Percentiles rank a stretch among this genome's conserved stretches.
phyloP scores from a whole-genome alignment of 257 asterid genomes.

The Cynanchum wilfordii region DNA sequence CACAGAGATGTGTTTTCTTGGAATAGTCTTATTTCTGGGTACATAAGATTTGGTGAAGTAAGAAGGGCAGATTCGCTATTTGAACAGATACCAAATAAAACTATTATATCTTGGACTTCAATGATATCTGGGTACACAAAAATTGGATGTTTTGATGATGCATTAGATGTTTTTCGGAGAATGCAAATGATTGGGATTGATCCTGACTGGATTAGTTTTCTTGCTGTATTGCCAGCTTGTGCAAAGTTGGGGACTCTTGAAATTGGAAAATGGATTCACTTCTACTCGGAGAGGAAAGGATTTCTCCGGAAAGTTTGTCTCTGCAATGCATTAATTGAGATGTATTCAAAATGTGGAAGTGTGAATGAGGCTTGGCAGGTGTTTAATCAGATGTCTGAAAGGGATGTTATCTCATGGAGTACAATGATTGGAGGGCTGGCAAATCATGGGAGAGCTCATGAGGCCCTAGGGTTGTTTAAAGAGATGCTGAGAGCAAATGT shows the following conservation, averaged over 20 bases:
- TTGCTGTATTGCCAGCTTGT: slow-evolving; percentile 65
- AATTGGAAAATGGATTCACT: slow-evolving; percentile 73
- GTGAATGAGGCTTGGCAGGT: slow-evolving; percentile 50
- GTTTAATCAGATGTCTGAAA: slow-evolving; percentile 40
- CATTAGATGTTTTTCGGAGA: slow-evolving; percentile 54
- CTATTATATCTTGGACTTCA: slow-evolving; percentile 63
- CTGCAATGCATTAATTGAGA: slow-evolving; percentile 72
- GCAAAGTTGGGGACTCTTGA: slow-evolving; percentile 70
- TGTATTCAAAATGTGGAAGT: slow-evolving; percentile 81
- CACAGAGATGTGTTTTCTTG: slow-evolving; percentile 68
- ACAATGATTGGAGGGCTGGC: slow-evolving; percentile 72
- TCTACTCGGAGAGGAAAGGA: slow-evolving; percentile 48
- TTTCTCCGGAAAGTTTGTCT: slow-evolving; percentile 40
- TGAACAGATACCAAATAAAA: slow-evolving; percentile 51
- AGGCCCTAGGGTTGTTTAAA: slow-evolving; percentile 47
- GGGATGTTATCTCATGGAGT: slow-evolving; percentile 76
- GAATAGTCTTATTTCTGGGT: slow-evolving; percentile 62
- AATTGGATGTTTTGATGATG: slow-evolving; percentile 48
- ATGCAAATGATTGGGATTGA: slow-evolving; percentile 64
- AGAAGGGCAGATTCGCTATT: slow-evolving; percentile 54
- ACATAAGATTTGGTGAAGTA: slow-evolving; percentile 51
- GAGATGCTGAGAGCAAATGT: slow-evolving; percentile 45
- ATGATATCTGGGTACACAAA: slow-evolving; percentile 71
- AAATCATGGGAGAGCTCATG: slow-evolving; percentile 65
- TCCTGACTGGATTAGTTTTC: slow-evolving; percentile 78